phyloP scores from a whole-genome alignment of 495 filamentous ascomycete genomes.

The Talaromyces liani region DNA sequence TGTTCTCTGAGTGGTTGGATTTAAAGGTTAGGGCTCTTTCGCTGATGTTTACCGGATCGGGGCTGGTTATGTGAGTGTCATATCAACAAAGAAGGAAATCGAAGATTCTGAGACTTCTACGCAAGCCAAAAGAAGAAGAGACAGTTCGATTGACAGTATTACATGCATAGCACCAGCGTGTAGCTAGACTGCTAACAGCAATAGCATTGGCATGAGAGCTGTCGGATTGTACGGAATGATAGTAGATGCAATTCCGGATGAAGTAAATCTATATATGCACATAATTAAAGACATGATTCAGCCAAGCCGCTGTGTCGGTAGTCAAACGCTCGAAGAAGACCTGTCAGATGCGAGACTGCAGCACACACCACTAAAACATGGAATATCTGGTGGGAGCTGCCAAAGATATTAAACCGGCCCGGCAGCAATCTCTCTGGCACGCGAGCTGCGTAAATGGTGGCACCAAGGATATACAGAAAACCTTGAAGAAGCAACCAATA shows the following conservation, averaged over 20 bases:
- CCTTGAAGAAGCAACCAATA: conserved; percentile 77
- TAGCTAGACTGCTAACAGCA: background rate
- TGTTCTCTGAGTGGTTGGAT: background rate
- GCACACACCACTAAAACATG: conserved; percentile 58
- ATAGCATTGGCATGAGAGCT: background rate
- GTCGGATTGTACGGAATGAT: background rate
- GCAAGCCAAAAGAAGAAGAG: background rate
- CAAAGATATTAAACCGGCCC: conserved; percentile 53
- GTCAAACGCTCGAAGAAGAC: conserved; percentile 51
- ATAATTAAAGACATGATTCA: conserved; percentile 20
- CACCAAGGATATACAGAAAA: conserved; percentile 76
- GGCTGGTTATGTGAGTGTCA: background rate
- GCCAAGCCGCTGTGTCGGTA: conserved; percentile 41
- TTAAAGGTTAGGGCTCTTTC: background rate
- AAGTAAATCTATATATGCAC: background rate
- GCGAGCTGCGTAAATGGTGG: conserved; percentile 67
- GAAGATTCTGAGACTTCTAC: background rate
- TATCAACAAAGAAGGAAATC: background rate
- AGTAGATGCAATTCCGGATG: background rate
- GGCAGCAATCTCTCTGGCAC: conserved; percentile 43
- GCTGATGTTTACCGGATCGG: background rate
- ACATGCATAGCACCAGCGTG: background rate
- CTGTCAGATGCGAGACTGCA: conserved; percentile 49
- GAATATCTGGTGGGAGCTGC: conserved; percentile 58
- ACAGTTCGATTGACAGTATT: background rate